Evolutionary conservation across 2,329 filamentous ascomycete genomes (phyloP).

Genomic region (Cadophora gregata): DNA sequence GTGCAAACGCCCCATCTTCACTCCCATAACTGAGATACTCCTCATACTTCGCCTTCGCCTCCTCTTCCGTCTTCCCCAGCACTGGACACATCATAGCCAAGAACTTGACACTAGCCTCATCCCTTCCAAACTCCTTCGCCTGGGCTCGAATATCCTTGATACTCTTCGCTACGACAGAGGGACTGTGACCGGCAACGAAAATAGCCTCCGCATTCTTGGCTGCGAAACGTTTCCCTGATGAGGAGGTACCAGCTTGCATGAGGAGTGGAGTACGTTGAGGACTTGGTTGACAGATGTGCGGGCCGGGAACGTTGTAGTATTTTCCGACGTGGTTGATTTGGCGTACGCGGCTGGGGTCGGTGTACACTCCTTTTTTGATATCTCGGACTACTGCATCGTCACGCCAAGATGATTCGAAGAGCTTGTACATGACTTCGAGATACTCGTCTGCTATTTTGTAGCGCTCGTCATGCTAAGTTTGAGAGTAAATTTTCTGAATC

Average conservation of each 20-base stretch:
- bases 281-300: constrained; percentile 61
- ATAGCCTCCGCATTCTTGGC: constrained; percentile 73
- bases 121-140: constrained; percentile 57
- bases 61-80: constrained; percentile 66
- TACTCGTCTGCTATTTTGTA: constrained; percentile 69
- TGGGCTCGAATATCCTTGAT: constrained; percentile 49
- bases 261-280: constrained; percentile 72
- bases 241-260: constrained; percentile 71
- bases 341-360: constrained; percentile 60
- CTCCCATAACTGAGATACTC: constrained; percentile 39
- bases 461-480: constrained; percentile 55
- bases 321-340: constrained; percentile 62
- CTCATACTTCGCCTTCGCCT: constrained; percentile 69
- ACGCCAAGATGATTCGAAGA: constrained; percentile 71
- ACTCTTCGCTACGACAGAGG: constrained; percentile 62
- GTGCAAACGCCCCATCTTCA: constrained; percentile 65
- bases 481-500: background rate
- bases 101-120: constrained; percentile 43
- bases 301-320: constrained; percentile 16
- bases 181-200: constrained; percentile 69
- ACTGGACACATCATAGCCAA: constrained; percentile 51
- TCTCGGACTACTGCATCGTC: constrained; percentile 61
- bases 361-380: constrained; percentile 46
- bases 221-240: constrained; percentile 68
- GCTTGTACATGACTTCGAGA: constrained; percentile 55